phyloP scores from a whole-genome alignment of 2,329 filamentous ascomycete genomes.

The Colletotrichum sp. region DNA sequence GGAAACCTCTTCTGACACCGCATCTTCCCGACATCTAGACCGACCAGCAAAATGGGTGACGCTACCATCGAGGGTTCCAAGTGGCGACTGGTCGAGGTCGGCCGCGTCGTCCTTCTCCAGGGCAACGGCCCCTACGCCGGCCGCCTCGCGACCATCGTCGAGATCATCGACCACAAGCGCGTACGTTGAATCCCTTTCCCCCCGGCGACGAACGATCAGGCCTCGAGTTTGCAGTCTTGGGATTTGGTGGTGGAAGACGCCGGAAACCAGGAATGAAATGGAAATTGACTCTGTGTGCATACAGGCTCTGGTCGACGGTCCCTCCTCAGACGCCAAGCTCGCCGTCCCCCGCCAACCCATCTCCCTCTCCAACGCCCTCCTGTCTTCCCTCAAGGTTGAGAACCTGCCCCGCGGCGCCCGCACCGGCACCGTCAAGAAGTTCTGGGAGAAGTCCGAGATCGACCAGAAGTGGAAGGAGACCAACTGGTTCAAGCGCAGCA shows the following conservation, averaged over 20 bases:
- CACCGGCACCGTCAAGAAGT: constrained; percentile 80
- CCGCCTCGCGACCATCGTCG: constrained; percentile 91
- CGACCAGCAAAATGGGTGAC: constrained; percentile 78
- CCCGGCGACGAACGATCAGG: neutral
- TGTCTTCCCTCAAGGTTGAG: constrained; percentile 87
- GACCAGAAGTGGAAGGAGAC: constrained; percentile 92
- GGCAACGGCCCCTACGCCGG: constrained; percentile 77
- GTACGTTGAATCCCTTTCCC: constrained; percentile 67
- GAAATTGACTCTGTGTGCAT: constrained; percentile 6
- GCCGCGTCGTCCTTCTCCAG: constrained; percentile 94
- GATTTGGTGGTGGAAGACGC: neutral
- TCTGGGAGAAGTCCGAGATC: constrained; percentile 90
- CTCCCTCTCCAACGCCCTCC: constrained; percentile 80
- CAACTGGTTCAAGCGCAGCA: constrained; percentile 93
- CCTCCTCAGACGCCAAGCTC: constrained; percentile 79
- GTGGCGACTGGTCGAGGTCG: constrained; percentile 98
- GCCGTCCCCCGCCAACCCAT: constrained; percentile 87
- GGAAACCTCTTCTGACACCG: neutral
- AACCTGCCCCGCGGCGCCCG: constrained; percentile 86
- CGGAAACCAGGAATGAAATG: neutral
- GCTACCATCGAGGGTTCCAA: constrained; percentile 80
- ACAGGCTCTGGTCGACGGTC: constrained; percentile 95
- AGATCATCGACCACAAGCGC: constrained; percentile 99
- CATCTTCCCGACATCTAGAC: constrained; percentile 44
- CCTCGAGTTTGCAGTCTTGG: neutral